Evolutionary conservation across 352 stramenopile genomes (phyloP).

Genomic region (Globisporangium lucens): DNA sequence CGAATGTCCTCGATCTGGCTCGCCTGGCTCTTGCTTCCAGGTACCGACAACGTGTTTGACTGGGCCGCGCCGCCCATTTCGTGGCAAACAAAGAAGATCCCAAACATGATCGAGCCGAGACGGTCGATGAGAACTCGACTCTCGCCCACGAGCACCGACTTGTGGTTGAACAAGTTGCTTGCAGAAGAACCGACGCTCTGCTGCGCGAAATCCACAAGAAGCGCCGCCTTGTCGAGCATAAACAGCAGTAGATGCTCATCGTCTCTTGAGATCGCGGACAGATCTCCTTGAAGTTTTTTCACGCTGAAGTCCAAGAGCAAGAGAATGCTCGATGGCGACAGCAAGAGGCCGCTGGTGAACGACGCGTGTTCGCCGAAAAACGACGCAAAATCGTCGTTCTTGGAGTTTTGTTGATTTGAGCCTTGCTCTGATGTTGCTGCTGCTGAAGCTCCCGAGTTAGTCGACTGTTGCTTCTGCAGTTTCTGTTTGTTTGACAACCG

Average conservation of each 20-base stretch:
- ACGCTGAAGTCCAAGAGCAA: slow-evolving; percentile 14
- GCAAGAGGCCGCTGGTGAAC: slow-evolving; percentile 18
- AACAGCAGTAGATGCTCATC: slow-evolving; percentile 25
- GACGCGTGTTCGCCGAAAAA: slow-evolving; percentile 22
- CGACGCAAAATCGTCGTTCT: slow-evolving; percentile 11
- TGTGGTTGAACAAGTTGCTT: slow-evolving; percentile 14
- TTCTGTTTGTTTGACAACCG: slow-evolving; percentile 16
- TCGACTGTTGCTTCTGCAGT: neutral
- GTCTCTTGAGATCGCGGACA: slow-evolving; percentile 13
- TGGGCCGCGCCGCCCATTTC: neutral
- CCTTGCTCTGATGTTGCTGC: neutral
- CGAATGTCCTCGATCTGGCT: slow-evolving; percentile 19
- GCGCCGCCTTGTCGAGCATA: slow-evolving; percentile 14
- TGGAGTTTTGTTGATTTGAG: slow-evolving; percentile 1
- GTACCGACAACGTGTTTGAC: neutral
- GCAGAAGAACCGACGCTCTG: slow-evolving; percentile 11
- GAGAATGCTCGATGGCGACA: slow-evolving; percentile 17
- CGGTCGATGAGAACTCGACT: slow-evolving; percentile 20
- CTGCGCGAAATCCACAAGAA: slow-evolving; percentile 15
- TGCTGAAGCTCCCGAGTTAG: neutral
- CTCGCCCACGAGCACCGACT: slow-evolving; percentile 17
- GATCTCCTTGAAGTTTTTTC: slow-evolving; percentile 9
- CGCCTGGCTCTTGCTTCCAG: slow-evolving; percentile 2
- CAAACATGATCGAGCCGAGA: slow-evolving; percentile 21
- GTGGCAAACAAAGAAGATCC: slow-evolving; percentile 17